Conservation (phyloP, 345 rosid species). For the sweet orange (Citrus sinensis) region DVS_A1.0 CM039165.1:26162001-26162500, state of each 20-base stretch:
- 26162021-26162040: conserved; percentile 75
- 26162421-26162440: conserved; percentile 57
- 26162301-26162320: not conserved
- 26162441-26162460: conserved; percentile 76
- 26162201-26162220: conserved; percentile 66
- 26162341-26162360: conserved; percentile 91
- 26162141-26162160: conserved; percentile 65
- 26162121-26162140: conserved; percentile 59
- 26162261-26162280: not conserved
- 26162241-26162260: not conserved
- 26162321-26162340: conserved; percentile 89
- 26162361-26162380: conserved; percentile 80
- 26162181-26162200: conserved; percentile 63
- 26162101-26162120: conserved; percentile 78
- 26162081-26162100: conserved; percentile 76
- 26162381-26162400: conserved; percentile 65
- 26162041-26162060: conserved; percentile 89
- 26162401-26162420: conserved; percentile 79
- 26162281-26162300: not conserved
- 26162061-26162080: conserved; percentile 75
- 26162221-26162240: not conserved
- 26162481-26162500: conserved; percentile 91
- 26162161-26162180: conserved; percentile 81
- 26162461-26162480: conserved; percentile 91
- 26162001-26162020: conserved; percentile 81